phyloP scores from a whole-genome alignment of 306 rosid genomes.

The Gleditsia sinensis region DNA sequence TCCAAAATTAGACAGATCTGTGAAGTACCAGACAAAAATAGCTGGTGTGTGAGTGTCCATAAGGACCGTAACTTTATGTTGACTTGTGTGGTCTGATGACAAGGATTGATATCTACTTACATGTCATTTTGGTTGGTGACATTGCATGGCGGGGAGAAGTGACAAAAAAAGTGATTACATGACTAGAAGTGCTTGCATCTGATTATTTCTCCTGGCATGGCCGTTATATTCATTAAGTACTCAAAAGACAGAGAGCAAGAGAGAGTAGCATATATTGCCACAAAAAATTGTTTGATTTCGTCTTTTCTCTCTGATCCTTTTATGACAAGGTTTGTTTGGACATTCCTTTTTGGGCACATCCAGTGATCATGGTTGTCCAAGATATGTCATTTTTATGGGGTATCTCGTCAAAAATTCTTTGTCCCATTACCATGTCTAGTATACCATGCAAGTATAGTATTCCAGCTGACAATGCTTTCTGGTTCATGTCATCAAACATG shows the following conservation, averaged over 20 bases:
- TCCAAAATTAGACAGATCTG: neutral
- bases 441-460: conserved; percentile 63
- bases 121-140: neutral
- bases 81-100: neutral
- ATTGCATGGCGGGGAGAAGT: neutral
- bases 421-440: conserved; percentile 49
- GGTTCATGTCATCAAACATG: conserved; percentile 63
- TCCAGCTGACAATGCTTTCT: conserved; percentile 70
- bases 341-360: conserved; percentile 56
- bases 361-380: conserved; percentile 72
- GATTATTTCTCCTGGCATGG: neutral
- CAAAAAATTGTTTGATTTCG: neutral
- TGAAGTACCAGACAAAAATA: neutral
- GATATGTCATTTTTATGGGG: conserved; percentile 62
- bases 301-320: neutral
- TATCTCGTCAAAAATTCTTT: conserved; percentile 54
- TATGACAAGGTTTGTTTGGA: conserved; percentile 45
- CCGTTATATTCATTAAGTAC: neutral
- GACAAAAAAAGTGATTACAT: neutral
- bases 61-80: neutral
- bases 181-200: neutral
- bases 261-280: neutral
- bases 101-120: neutral
- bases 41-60: neutral
- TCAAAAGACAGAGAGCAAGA: neutral